Base-by-base conservation (phyloP, 2,329 filamentous ascomycete genomes). In the Teratosphaeria epicoccoides region DNA sequence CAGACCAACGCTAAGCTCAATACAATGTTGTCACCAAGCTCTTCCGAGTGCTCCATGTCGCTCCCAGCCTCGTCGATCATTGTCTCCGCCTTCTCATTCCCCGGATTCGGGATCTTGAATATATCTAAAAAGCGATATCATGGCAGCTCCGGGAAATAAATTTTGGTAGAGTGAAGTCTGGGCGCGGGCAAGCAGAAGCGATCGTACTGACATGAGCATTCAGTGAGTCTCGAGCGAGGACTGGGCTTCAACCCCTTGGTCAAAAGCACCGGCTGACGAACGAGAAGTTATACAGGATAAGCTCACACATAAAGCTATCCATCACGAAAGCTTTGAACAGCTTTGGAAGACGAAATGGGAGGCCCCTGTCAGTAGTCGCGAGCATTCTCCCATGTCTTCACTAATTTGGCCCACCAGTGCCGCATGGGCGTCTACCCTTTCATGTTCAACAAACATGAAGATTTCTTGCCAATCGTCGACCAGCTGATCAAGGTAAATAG, bases 291-390 rank as follows among this genome's bases (percentile, higher is more conserved):
- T 77, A n/a, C 69, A 75, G 52, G 68, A 73, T 12, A 71, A 72
- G 40, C 55, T 76, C 25, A 61, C 65, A 24, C 68, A 61, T 20
- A 64, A 64, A 11, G 73, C 73, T 4, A 55, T 63, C 25, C 74
- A 76, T 55, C 74, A 76, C 56, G 71, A 74, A 56, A 71, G 65
- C 52, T 76, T 68, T 57, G 61, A 70, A 55, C 65, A 73, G 57
- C 52, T 76, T 24, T 89, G 86, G 85, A 82, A 87, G 69, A 85
- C 81, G 6, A 87, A 87, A 68, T 89, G 85, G 85, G 82, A 82
- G 68, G 72, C 77, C 58, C 82, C 82, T 4, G 81, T 83, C 69
- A 52, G 76, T 61, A 40, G 20, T 17, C 14, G 4, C 17, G 33
- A 7, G 10, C 33, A 40, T 6, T 7, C 17, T 7, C 6, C 20